Evolutionary conservation across 2,329 filamentous ascomycete genomes (phyloP).

Genomic region (Pseudocercospora crystallina): DNA sequence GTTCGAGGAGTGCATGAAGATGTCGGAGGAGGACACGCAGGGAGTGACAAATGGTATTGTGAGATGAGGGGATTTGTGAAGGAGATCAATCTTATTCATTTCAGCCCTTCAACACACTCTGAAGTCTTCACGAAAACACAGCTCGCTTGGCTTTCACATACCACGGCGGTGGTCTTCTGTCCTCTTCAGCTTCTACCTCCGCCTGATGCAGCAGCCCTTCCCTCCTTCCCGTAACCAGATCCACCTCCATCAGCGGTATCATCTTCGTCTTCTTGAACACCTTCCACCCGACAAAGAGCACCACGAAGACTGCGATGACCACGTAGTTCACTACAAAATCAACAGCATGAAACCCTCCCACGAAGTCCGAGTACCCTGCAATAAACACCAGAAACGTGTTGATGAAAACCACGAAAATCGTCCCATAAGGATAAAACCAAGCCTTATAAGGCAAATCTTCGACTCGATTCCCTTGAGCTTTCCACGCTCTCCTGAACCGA

Average conservation of each 20-base stretch:
- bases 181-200: background rate
- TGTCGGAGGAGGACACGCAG: background rate
- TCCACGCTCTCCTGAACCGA: conserved; percentile 12
- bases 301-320: conserved; percentile 63
- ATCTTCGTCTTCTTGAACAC: conserved; percentile 38
- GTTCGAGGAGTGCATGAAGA: background rate
- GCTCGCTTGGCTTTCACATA: conserved; percentile 2
- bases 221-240: conserved; percentile 32
- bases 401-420: conserved; percentile 66
- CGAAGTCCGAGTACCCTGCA: conserved; percentile 54
- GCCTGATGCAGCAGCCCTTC: conserved; percentile 2
- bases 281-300: conserved; percentile 63
- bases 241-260: conserved; percentile 42
- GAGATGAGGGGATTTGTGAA: background rate
- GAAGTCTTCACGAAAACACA: background rate
- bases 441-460: conserved; percentile 50
- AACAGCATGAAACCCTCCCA: conserved; percentile 16
- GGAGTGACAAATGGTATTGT: conserved; percentile 1
- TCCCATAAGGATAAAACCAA: conserved; percentile 62
- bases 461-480: conserved; percentile 9
- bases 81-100: background rate
- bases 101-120: too few species aligned
- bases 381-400: conserved; percentile 70
- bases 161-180: background rate
- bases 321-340: conserved; percentile 66